Evolutionary conservation across 148 eudicot genomes (phyloP), one percentile per base, ranked within the genome.

Genomic region (Rhododendron mucronatum): DNA sequence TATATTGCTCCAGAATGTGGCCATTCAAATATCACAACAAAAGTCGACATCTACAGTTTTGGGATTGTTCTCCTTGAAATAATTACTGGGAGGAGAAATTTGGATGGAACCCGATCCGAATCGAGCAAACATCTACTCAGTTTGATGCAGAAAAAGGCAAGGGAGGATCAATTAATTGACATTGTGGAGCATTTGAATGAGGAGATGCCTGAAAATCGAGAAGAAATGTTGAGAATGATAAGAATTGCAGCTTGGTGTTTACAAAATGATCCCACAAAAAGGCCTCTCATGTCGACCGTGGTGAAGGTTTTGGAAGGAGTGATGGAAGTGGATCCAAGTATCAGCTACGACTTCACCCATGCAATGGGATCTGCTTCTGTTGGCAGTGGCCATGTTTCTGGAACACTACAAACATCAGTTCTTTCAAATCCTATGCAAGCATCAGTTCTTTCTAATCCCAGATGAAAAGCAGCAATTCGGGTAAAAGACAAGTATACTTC

Each of bases 221-320:
- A 50, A 35, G 86, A 84, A 35, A 75, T n/a, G 81, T 79, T 37
- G 33, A 50, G 79, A 63, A 48, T 48, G 80, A 84, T 84, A 47
- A 73, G 80, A n/a, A 84, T 48, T 71, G 85, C 79, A 41, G 85
- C 85, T 26, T 84, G 85, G 85, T 84, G 85, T 30, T 28, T 84
- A 79, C 86, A 84, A 33, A 74, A 84, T 74, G 81, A 84, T 74
- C 86, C 8, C 20, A 35, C 3, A 6, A 84, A 1, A 20, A 50
- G 86, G 80, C 86, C 86, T 30, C 80, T 51, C 53, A 84, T 84
- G 86, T 84, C 86, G 1, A 84, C 86, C 5, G 67, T 84, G 28
- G 86, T 84, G 47, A 84, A 84, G 79, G 86, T 84, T 28, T 84
- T 84, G 86, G 86, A 84, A 35, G 86, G 86, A 73, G 37, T 84